phyloP scores from a whole-genome alignment of 495 filamentous ascomycete genomes.

The Chlorociboria aeruginascens region DNA sequence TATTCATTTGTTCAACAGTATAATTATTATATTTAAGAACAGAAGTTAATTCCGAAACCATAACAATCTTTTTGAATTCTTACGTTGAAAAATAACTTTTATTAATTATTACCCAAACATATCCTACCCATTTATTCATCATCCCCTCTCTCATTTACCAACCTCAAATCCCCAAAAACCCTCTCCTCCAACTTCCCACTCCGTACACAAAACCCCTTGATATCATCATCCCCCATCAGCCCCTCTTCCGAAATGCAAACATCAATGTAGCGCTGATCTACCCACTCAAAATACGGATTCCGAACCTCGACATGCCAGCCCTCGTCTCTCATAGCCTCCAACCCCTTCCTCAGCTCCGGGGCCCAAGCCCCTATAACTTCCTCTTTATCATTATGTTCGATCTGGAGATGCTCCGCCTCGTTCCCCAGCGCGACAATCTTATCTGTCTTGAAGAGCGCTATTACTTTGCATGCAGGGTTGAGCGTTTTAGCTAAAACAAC shows the following conservation, averaged over 20 bases:
- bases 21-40: no score
- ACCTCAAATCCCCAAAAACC: constrained; percentile 24
- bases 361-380: constrained; percentile 40
- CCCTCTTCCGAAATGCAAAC: constrained; percentile 45
- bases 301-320: constrained; percentile 28
- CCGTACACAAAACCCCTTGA: constrained; percentile 21
- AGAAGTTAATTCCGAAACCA: no score
- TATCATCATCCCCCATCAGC: constrained; percentile 18
- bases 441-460: constrained; percentile 45
- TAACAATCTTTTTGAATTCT: no score
- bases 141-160: no score
- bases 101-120: no score
- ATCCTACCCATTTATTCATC: no score
- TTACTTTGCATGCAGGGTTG: constrained; percentile 29
- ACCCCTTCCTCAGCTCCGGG: neutral
- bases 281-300: constrained; percentile 60
- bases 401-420: constrained; percentile 16
- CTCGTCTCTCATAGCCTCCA: neutral
- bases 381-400: constrained; percentile 19
- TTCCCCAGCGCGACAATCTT: constrained; percentile 41
- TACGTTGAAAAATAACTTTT: no score
- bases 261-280: constrained; percentile 39
- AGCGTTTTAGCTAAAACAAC: constrained; percentile 37
- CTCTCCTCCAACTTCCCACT: constrained; percentile 20
- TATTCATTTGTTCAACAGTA: no score